Evolutionary conservation across 805 yeast species (phyloP), one percentile per base, ranked within the genome.

Genomic region (Saccharomycopsis selenospora): DNA sequence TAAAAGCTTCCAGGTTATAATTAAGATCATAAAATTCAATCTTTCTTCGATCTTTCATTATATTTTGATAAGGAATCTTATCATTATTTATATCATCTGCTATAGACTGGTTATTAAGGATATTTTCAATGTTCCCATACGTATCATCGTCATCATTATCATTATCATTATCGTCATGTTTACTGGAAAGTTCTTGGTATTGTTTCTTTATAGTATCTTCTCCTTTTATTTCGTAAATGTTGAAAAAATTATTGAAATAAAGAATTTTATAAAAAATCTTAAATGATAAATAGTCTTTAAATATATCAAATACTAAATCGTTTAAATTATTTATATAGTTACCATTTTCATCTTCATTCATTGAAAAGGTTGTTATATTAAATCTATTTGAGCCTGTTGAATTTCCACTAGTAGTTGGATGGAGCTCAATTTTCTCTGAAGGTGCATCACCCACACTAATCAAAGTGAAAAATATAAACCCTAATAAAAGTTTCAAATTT

Each of bases 261-360:
- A 53, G 24, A 17, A 53, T 53, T 26, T 50, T 53, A 43, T 50
- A 53, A 28, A 53, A 53, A 6, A 53, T 49, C 22, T 47, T 50
- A 29, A 53, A 53, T 8, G 54, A 47, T 8, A 48, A 38, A 36
- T 50, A 53, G 8, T 23, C 24, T 22, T 23, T 47, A 7, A 50
- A 28, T 13, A 46, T 45, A 26, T 47, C 52, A 10, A 50, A 29
- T 4, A 45, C 33, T 10, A 54, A 49, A 3, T 46, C 45, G 25
- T 45, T 45, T 18, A 48, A 18, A 17, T 48, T 25, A 36, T 22
- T 42, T 3, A 47, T 41, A 25, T 47, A 45, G n/a, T 49, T 49
- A 6, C 55, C 55, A 27, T 52, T 49, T 33, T 25, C 24, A 22
- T 52, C 55, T 17, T 52, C 55, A 7, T 42, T 36, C 51, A 52